Evolutionary conservation across 2,329 filamentous ascomycete genomes (phyloP).

Genomic region (Didymella sp.): DNA sequence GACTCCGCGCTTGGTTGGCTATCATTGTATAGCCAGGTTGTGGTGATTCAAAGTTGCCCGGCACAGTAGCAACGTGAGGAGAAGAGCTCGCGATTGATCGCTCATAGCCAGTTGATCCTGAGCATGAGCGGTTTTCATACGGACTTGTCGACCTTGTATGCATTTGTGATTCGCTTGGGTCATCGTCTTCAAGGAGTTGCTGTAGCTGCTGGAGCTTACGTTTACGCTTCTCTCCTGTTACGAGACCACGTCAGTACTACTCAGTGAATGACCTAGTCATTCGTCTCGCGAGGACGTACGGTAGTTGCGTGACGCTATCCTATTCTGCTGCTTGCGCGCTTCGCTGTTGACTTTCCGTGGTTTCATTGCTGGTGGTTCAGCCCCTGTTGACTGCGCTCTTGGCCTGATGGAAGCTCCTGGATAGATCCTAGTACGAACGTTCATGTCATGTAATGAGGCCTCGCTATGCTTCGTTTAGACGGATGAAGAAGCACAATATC

Average conservation of each 20-base stretch:
- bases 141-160: conserved; percentile 22
- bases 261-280: not conserved
- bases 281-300: conserved; percentile 27
- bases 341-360: conserved; percentile 48
- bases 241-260: not conserved
- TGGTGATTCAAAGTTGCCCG: not conserved
- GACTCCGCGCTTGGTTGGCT: not conserved
- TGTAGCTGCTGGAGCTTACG: conserved; percentile 48
- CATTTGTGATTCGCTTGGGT: conserved; percentile 23
- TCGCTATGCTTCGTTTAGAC: not conserved
- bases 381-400: conserved; percentile 14
- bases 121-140: conserved; percentile 25
- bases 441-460: conserved; percentile 22
- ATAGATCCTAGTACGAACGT: conserved; percentile 19
- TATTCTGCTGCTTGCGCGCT: conserved; percentile 48
- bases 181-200: conserved; percentile 39
- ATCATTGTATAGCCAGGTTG: not conserved
- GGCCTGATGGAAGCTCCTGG: conserved; percentile 17
- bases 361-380: conserved; percentile 28
- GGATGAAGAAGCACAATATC: not conserved
- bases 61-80: conserved; percentile 1
- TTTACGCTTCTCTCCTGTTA: conserved; percentile 47
- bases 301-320: conserved; percentile 49
- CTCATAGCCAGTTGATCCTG: conserved; percentile 29
- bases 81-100: conserved; percentile 5